phyloP scores from a whole-genome alignment of 371 early-diverging fungal genomes.

The Cokeromyces recurvatus region DNA sequence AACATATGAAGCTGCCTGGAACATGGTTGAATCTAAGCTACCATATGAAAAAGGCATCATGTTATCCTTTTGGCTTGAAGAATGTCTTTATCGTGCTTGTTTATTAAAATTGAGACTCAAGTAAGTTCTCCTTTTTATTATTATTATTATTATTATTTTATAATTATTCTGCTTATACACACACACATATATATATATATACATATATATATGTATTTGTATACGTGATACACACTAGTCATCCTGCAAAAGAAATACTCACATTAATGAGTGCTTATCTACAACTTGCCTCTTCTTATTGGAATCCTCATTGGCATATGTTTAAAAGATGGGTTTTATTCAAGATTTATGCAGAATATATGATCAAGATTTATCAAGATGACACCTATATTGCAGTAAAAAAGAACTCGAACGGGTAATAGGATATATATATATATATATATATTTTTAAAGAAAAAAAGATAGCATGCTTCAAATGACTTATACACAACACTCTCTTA shows the following conservation, averaged over 20 bases:
- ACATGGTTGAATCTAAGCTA: slow-evolving; percentile 34
- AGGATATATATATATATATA: too few species aligned
- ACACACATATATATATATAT: too few species aligned
- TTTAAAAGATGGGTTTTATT: slow-evolving; percentile 44
- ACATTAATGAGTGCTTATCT: slow-evolving; percentile 24
- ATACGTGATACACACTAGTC: background rate
- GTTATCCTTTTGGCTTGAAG: slow-evolving; percentile 62
- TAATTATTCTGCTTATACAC: too few species aligned
- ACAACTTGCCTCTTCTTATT: slow-evolving; percentile 24
- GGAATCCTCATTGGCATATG: slow-evolving; percentile 45
- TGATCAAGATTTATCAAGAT: slow-evolving; percentile 14
- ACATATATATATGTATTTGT: background rate
- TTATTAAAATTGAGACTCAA: slow-evolving; percentile 46
- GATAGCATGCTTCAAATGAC: too few species aligned
- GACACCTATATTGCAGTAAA: slow-evolving; percentile 9
- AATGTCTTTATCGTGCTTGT: slow-evolving; percentile 58
- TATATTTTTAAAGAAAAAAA: too few species aligned
- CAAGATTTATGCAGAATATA: slow-evolving; percentile 29
- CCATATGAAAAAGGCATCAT: slow-evolving; percentile 47
- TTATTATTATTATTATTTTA: too few species aligned
- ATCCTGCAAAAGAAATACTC: slow-evolving; percentile 12
- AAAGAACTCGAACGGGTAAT: background rate
- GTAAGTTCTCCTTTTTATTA: slow-evolving; percentile 40
- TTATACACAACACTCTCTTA: background rate
- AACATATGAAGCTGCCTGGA: slow-evolving; percentile 51